Evolutionary conservation across 2,329 filamentous ascomycete species (phyloP), one percentile per base, ranked within the genome.

Genomic region (Fusarium xyrophilum): DNA sequence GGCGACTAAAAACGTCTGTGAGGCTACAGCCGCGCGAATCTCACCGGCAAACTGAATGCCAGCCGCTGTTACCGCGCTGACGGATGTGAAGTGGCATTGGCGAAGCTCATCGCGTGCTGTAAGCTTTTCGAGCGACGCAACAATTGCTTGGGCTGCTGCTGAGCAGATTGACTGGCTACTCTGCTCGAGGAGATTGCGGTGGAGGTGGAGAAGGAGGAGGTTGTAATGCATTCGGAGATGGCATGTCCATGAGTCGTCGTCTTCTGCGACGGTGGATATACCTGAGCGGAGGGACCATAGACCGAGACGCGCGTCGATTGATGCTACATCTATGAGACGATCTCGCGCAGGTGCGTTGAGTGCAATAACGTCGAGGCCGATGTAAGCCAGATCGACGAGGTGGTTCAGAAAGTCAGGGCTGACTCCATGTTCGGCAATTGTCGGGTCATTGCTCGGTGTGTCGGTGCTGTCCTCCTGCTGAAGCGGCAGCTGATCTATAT

Each of bases 171-270:
- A 72, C 12, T 63, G 67, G 7, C 72, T 73, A 21, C 68, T 70
- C 1, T 63, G 39, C 1, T 66, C 70, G 1, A 55, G 52, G 1
- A 72, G 39, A 11, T 74, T 74, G 1, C 72, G 66, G 3, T 74
- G 72, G 4, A 74, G 66, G n/a, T 74, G 72, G 0, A 74, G 27
- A 0, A 74, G 50, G 1, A 74, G 55, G 3, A 74, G 60, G 8
- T 74, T 74, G 21, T 74, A 74, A 35, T 74, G 72, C 72, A 74
- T 74, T 0, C 72, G 30, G 3, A 74, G 56, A 50, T 74, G 72
- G 8, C 70, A 73, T 1, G 68, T 70, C 65, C 65, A 65, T 2
- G 72, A 53, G 2, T 70, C 70, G 0, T 70, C 70, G 2, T 70
- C 62, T 14, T 74, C 72, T 1, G 70, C 67, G 9, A 70, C 68